phyloP scores from a whole-genome alignment of 192 early-diverging fungal genomes.

The Backusella mclennaniae region DNA sequence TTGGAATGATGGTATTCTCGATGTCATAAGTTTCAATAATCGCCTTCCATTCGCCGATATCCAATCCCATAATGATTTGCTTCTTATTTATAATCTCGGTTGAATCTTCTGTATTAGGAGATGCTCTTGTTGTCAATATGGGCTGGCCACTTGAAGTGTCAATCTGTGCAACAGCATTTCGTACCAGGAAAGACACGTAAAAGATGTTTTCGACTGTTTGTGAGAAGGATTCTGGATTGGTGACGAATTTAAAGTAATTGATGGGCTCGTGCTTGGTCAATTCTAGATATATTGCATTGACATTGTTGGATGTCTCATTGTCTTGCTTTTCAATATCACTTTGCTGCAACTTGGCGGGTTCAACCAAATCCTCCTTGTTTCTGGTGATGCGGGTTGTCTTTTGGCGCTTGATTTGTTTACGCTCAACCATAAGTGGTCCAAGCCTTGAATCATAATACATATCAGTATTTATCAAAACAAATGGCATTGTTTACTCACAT shows the following conservation, averaged over 20 bases:
- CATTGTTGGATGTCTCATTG: conserved; percentile 86
- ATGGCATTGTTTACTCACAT: conserved; percentile 51
- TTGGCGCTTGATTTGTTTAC: conserved; percentile 43
- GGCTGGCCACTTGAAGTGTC: conserved; percentile 71
- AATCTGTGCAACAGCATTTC: conserved; percentile 78
- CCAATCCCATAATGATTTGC: conserved; percentile 77
- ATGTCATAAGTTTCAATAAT: conserved; percentile 69
- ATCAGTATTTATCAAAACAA: no score
- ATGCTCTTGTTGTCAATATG: conserved; percentile 59
- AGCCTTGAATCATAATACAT: conserved; percentile 40
- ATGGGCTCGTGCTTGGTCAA: conserved; percentile 55
- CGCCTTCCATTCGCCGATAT: conserved; percentile 65
- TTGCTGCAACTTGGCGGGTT: conserved; percentile 54
- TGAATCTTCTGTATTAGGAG: conserved; percentile 72
- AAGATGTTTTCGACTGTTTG: conserved; percentile 98
- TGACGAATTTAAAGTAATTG: conserved; percentile 83
- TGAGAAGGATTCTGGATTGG: conserved; percentile 87
- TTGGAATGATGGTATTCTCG: conserved; percentile 59
- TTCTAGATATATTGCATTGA: conserved; percentile 63
- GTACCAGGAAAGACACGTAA: conserved; percentile 93
- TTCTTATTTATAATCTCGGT: conserved; percentile 63
- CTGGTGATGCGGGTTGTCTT: conserved; percentile 39
- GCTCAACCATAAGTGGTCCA: conserved; percentile 67
- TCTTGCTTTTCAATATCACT: conserved; percentile 74
- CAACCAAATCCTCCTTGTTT: conserved; percentile 44